Base-by-base conservation (phyloP, 148 eudicot species). In the Beta vulgaris region DNA sequence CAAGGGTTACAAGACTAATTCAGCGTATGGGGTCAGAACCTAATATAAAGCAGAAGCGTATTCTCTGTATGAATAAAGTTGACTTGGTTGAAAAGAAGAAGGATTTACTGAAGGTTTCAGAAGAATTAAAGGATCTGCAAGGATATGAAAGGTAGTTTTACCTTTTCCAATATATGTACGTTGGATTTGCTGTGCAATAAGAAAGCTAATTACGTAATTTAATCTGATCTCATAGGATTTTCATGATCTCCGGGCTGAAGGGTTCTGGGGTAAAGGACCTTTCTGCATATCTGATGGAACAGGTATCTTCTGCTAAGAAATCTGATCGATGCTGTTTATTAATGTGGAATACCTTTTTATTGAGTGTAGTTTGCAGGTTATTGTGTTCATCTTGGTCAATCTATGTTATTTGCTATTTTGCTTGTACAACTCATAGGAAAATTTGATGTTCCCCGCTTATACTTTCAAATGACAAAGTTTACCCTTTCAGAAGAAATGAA, bases 231-330 rank as follows among this genome's bases (percentile, higher is more conserved):
- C 79, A 58, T 51, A 91, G 95, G 90, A 80, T 84, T 71, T 95
- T 90, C 79, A 89, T 90, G 97, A 83, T 90, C 18, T 95, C 98
- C 7, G 98, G 98, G 68, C 87, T 95, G 58, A 92, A 92, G 86
- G 98, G 98, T 65, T 81, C 88, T 73, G 98, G 98, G 76, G 92
- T 95, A 60, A 89, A 87, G 83, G 97, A 95, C 84, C 87, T 95
- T 42, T 66, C 82, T 46, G 77, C 75, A 51, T 92, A 87, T 82
- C 81, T 95, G 79, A 78, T 82, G 87, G 90, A 92, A 35, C 99
- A 95, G 94, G 99, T 78, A 86, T 26, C 4, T 72, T 77, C 53
- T 72, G 18, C 40, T 69, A 51, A 15, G 54, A 36, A 43, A 60
- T 58, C 1, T 31, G n/a, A 16, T 44, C 9, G 19, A 36, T n/a